Evolutionary conservation across 192 early-diverging fungal species (phyloP).

Genomic region (Ambispora gerdemannii): DNA sequence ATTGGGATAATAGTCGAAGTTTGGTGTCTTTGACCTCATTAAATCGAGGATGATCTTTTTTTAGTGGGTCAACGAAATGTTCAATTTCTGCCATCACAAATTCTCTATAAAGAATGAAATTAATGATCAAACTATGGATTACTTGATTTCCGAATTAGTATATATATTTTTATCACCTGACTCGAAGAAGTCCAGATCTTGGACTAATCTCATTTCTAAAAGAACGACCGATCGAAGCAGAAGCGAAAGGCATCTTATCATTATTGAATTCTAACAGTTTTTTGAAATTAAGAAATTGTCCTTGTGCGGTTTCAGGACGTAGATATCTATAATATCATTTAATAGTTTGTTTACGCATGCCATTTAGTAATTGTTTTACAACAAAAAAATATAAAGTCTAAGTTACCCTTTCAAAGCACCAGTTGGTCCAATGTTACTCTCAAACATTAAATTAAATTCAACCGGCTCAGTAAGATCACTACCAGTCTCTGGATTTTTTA

Average conservation of each 20-base stretch:
- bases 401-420: conserved; percentile 83
- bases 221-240: conserved; percentile 94
- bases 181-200: conserved; percentile 88
- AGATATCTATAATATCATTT: conserved; percentile 61
- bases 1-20: conserved; percentile 73
- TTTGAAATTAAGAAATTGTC: conserved; percentile 99
- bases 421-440: conserved; percentile 95
- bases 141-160: too few species aligned
- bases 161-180: conserved; percentile 58
- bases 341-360: background rate
- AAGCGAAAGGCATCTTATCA: conserved; percentile 98
- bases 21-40: conserved; percentile 74
- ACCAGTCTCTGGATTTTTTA: conserved; percentile 87
- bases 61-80: conserved; percentile 94
- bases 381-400: background rate
- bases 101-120: conserved; percentile 69
- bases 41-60: conserved; percentile 93
- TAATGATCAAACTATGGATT: too few species aligned
- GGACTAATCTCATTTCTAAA: conserved; percentile 99
- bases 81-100: conserved; percentile 99
- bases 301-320: conserved; percentile 99
- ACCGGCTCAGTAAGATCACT: conserved; percentile 87
- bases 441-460: conserved; percentile 99
- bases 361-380: background rate
- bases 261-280: conserved; percentile 96